These are phyloP conservation scores for Coniferiporia weirii DNA, from an alignment of 1,284 basidiomycete genomes.

Conservation along the genomic window DNA sequence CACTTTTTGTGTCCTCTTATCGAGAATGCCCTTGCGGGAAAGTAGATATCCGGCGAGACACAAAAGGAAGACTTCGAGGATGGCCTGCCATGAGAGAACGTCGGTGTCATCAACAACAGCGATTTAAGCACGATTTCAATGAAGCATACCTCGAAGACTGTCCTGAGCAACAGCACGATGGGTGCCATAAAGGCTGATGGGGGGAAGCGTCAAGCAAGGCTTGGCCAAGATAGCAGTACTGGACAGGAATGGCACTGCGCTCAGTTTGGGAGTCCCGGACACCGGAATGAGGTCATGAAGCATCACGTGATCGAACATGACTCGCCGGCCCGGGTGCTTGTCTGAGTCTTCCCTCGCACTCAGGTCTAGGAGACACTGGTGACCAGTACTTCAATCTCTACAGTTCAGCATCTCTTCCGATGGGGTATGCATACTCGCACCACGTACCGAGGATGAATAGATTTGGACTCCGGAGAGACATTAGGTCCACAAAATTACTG, in stretches of 20 bases:
- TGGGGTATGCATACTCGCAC: too few species aligned
- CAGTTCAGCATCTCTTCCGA: too few species aligned
- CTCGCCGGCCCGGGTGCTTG: too few species aligned
- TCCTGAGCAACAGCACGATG: constrained; percentile 32
- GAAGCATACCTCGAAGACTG: constrained; percentile 49
- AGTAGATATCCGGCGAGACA: constrained; percentile 85
- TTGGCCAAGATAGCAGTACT: background rate
- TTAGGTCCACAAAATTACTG: too few species aligned
- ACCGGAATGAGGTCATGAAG: background rate
- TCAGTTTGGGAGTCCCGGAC: too few species aligned
- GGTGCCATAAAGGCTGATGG: constrained; percentile 14
- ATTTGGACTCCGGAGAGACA: too few species aligned
- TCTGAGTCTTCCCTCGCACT: too few species aligned
- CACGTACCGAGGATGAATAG: too few species aligned
- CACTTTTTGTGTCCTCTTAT: constrained; percentile 86
- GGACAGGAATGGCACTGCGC: too few species aligned
- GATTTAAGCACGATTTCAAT: background rate
- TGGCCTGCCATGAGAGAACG: constrained; percentile 60
- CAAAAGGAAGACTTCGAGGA: constrained; percentile 83
- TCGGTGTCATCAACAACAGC: background rate
- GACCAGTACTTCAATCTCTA: too few species aligned
- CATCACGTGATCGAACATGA: background rate
- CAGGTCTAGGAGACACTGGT: too few species aligned
- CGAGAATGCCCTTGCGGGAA: constrained; percentile 74
- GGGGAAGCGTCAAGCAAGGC: background rate